Conservation (phyloP, 2,329 filamentous ascomycete species). For the Colletotrichum phormii region DNA sequence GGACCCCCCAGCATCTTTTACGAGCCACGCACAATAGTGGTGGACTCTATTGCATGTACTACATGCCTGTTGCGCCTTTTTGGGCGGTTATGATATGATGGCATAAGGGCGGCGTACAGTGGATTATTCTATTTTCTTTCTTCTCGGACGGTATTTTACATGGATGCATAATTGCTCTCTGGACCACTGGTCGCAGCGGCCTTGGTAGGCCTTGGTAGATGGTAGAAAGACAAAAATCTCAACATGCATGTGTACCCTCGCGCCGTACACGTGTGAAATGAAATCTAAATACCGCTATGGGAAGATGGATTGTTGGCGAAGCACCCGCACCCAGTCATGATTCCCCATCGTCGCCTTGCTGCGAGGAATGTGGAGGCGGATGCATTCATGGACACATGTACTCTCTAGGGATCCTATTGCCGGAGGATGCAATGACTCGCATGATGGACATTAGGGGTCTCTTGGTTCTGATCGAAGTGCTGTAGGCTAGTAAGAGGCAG, state of each 20-base stretch:
- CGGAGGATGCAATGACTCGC: neutral
- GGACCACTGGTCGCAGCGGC: slow-evolving; percentile 1
- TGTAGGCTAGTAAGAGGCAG: too few species aligned
- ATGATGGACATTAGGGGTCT: too few species aligned
- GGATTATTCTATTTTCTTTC: neutral
- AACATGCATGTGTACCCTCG: neutral
- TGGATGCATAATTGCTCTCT: slow-evolving; percentile 8
- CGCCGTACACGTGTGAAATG: neutral
- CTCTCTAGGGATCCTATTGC: neutral
- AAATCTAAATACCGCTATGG: too few species aligned
- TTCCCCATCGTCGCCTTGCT: too few species aligned
- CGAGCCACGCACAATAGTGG: neutral
- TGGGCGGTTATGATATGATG: slow-evolving; percentile 15
- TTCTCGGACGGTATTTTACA: neutral
- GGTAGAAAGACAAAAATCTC: neutral
- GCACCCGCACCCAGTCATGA: too few species aligned
- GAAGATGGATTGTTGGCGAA: too few species aligned
- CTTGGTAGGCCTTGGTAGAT: slow-evolving; percentile 12
- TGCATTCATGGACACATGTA: neutral
- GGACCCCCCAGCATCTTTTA: neutral
- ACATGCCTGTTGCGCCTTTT: neutral
- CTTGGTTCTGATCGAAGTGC: too few species aligned
- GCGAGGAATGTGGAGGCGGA: too few species aligned
- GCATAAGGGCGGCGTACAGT: slow-evolving; percentile 32
- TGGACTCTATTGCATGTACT: neutral